A percentile compares a stretch with the other conserved stretches of the same genome.
Conservation (phyloP, 208 protist species). For the Leishmania gerbilli region DNA sequence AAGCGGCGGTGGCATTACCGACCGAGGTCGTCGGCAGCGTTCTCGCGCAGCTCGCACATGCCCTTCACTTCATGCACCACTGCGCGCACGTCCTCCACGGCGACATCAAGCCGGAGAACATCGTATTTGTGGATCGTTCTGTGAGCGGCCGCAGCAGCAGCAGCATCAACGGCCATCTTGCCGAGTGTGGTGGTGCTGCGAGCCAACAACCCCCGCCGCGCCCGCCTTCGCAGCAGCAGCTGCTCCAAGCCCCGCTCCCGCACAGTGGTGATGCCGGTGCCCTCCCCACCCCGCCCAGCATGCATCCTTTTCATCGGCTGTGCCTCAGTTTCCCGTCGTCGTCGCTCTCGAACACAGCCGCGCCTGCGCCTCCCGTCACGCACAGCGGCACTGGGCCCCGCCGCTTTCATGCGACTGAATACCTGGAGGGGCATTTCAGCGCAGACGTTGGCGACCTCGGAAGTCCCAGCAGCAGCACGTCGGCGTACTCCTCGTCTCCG, state of each 20-base stretch:
- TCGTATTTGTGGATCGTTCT: slow-evolving; percentile 49
- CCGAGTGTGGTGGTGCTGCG: slow-evolving; percentile 20
- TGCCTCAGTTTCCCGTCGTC: not conserved
- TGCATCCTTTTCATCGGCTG: not conserved
- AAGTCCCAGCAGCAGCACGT: slow-evolving; percentile 10
- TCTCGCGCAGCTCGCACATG: slow-evolving; percentile 76
- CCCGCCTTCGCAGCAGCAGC: not conserved
- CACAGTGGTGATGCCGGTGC: not conserved
- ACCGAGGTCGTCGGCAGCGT: slow-evolving; percentile 41
- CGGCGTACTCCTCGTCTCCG: slow-evolving; percentile 1
- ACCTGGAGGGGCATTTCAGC: not conserved
- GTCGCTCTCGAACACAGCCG: not conserved
- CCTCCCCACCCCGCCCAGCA: not conserved
- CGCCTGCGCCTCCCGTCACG: not conserved
- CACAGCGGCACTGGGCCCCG: not conserved
- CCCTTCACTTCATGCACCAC: slow-evolving; percentile 69
- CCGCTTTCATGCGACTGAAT: not conserved
- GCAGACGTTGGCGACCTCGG: not conserved
- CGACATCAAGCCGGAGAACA: slow-evolving; percentile 94
- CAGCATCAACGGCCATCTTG: not conserved
- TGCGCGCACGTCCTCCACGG: slow-evolving; percentile 89
- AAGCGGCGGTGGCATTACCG: slow-evolving; percentile 11
- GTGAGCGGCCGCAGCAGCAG: not conserved
- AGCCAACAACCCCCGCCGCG: not conserved
- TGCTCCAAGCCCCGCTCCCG: not conserved